Evolutionary conservation across 768 basidiomycete species (phyloP).

Genomic region (Serendipita sp.): DNA sequence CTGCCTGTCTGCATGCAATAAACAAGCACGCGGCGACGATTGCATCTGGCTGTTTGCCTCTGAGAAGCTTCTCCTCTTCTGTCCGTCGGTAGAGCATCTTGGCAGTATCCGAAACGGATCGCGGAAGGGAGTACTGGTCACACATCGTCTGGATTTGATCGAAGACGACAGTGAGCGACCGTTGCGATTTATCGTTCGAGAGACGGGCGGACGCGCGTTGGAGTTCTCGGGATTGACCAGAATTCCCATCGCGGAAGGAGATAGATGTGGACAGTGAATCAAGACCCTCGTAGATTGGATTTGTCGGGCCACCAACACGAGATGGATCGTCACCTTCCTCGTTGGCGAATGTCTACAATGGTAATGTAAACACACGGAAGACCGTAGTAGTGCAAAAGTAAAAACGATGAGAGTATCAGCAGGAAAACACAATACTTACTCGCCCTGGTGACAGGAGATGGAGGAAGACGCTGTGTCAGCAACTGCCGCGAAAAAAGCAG

Average conservation of each 20-base stretch:
- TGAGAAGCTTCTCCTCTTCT: conserved; percentile 84
- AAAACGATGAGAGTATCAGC: conserved; percentile 8
- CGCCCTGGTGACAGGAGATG: conserved; percentile 12
- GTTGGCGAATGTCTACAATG: conserved; percentile 83
- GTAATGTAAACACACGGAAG: conserved; percentile 5
- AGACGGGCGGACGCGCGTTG: conserved; percentile 83
- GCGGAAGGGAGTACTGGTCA: conserved; percentile 86
- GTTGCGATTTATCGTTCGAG: conserved; percentile 54
- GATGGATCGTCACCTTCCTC: conserved; percentile 99
- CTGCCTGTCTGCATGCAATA: conserved; percentile 88
- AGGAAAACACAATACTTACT: conserved; percentile 15
- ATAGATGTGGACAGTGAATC: conserved; percentile 92
- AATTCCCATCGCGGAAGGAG: conserved; percentile 87
- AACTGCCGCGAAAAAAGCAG: not conserved
- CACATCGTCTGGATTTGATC: conserved; percentile 87
- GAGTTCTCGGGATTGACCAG: conserved; percentile 79
- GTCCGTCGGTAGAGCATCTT: conserved; percentile 96
- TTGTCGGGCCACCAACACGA: conserved; percentile 93
- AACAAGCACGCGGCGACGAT: conserved; percentile 97
- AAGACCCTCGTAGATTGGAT: conserved; percentile 84
- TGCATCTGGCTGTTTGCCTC: conserved; percentile 81
- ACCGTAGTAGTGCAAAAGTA: conserved; percentile 4
- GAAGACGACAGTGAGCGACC: conserved; percentile 76
- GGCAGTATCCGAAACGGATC: conserved; percentile 86
- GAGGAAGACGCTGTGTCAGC: conserved; percentile 2